Evolutionary conservation across 495 filamentous ascomycete genomes (phyloP).

Genomic region (Tetracladium setigerum): DNA sequence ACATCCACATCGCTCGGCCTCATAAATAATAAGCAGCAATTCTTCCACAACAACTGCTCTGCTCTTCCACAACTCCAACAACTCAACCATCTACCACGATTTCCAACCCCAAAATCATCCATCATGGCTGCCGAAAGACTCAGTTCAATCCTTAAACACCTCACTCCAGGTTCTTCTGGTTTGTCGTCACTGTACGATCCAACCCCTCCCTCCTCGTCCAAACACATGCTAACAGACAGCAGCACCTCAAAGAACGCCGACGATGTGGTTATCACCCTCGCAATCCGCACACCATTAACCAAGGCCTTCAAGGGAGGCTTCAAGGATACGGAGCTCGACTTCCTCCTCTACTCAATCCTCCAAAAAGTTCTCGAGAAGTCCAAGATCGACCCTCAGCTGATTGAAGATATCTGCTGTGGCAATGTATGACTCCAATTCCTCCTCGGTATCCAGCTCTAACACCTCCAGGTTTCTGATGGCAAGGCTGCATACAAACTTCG

Average conservation of each 20-base stretch:
- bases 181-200: slow-evolving; percentile 66
- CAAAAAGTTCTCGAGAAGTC: slow-evolving; percentile 65
- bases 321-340: slow-evolving; percentile 87
- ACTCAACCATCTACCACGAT: too few relatives aligned
- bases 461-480: slow-evolving; percentile 55
- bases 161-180: slow-evolving; percentile 61
- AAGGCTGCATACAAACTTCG: slow-evolving; percentile 73
- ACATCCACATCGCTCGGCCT: too few relatives aligned
- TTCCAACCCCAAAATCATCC: slow-evolving; percentile 1
- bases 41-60: too few relatives aligned
- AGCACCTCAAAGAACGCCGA: slow-evolving; percentile 92
- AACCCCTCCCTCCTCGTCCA: background rate
- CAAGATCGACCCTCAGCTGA: slow-evolving; percentile 69
- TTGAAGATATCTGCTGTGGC: slow-evolving; percentile 89
- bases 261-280: slow-evolving; percentile 86
- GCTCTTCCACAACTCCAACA: too few relatives aligned
- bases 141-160: slow-evolving; percentile 77
- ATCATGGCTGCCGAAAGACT: slow-evolving; percentile 83
- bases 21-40: too few relatives aligned
- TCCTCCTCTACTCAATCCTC: slow-evolving; percentile 64
- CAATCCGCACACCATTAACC: slow-evolving; percentile 70
- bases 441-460: too few relatives aligned
- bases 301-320: slow-evolving; percentile 80
- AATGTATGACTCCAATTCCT: slow-evolving; percentile 82
- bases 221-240: slow-evolving; percentile 14